Evolutionary conservation across 23 red algal genomes (phyloP).

Genomic region (Cyanidium caldarium): DNA sequence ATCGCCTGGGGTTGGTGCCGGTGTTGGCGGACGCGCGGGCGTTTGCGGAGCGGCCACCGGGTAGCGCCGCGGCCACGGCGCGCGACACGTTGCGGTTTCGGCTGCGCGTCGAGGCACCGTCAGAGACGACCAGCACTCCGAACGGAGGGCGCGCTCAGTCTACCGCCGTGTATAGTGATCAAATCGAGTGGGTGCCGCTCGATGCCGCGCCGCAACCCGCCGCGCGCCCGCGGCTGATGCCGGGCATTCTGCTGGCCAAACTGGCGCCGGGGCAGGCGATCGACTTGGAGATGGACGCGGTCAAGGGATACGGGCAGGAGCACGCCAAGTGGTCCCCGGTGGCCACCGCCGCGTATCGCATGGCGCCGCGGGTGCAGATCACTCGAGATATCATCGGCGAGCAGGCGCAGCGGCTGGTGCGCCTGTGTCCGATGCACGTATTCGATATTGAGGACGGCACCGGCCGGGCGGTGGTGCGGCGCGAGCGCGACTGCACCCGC

Average conservation of each 20-base stretch:
- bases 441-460: conserved; percentile 13
- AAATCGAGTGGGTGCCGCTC: not conserved
- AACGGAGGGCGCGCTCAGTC: not conserved
- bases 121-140: not conserved
- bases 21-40: not conserved
- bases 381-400: not conserved
- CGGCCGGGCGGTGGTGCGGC: not conserved
- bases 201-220: not conserved
- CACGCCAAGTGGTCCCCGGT: conserved; percentile 95
- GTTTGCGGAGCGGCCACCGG: not conserved
- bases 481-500: not conserved
- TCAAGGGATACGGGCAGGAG: conserved; percentile 91
- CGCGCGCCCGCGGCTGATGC: not conserved
- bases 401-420: not conserved
- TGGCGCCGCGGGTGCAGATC: conserved; percentile 24
- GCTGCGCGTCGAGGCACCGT: not conserved
- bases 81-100: not conserved
- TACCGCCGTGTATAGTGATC: not conserved
- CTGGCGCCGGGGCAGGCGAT: conserved; percentile 43
- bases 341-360: conserved; percentile 58
- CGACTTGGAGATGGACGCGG: conserved; percentile 34
- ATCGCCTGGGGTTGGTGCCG: conserved; percentile 78
- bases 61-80: not conserved
- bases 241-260: conserved; percentile 53
- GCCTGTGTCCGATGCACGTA: conserved; percentile 9